Conservation (phyloP, 2,329 filamentous ascomycete species). For the Fusarium camptoceras region DNA sequence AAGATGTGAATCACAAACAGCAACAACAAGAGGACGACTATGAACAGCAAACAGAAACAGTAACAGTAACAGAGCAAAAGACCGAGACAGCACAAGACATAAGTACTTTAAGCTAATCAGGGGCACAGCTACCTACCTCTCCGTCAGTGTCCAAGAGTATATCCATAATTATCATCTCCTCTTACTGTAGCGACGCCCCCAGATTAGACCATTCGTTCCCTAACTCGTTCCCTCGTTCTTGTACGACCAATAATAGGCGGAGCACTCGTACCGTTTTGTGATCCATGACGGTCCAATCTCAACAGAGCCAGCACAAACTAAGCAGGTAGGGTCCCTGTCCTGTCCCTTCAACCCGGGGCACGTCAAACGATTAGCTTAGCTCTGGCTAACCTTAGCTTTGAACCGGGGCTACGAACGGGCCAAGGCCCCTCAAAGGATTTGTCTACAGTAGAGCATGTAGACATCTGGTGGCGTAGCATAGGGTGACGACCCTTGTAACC, state of each 20-base stretch:
- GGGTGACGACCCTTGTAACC: not conserved
- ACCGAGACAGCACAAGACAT: constrained; percentile 9
- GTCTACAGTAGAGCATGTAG: not conserved
- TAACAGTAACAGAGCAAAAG: not conserved
- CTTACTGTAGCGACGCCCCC: constrained; percentile 5
- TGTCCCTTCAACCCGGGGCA: constrained; percentile 3
- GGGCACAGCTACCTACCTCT: constrained; percentile 1
- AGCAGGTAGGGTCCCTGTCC: not conserved
- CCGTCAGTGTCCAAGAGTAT: not conserved
- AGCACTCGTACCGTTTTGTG: constrained; percentile 2
- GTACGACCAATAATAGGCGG: not conserved
- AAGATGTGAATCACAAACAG: not conserved
- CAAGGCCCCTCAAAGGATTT: constrained; percentile 5
- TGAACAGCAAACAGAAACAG: not conserved
- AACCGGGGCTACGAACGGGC: not conserved
- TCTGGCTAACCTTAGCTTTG: constrained; percentile 2
- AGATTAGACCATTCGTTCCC: not conserved
- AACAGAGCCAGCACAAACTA: not conserved
- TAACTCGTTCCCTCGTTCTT: not conserved
- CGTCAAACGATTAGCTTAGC: constrained; percentile 6
- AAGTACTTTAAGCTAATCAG: constrained; percentile 1
- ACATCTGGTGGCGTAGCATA: not conserved
- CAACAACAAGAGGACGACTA: not conserved
- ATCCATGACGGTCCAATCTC: not conserved
- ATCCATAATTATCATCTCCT: not conserved